phyloP scores from a whole-genome alignment of 2,329 filamentous ascomycete genomes.

The Claviceps fusiformis region DNA sequence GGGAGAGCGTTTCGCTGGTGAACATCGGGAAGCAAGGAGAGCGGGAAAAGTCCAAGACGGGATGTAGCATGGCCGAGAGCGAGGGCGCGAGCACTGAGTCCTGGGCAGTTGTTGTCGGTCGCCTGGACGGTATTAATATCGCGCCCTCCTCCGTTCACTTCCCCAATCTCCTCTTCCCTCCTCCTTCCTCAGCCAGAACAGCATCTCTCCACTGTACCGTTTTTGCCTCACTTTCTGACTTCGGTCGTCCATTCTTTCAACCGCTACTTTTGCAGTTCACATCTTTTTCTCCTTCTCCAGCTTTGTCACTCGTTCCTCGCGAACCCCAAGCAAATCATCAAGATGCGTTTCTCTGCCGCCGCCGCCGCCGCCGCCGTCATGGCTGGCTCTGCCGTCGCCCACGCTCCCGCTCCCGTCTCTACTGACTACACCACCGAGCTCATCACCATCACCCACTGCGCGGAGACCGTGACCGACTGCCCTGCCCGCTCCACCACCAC shows the following conservation, averaged over 20 bases:
- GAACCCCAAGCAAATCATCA: constrained; percentile 27
- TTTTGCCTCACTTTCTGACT: constrained; percentile 33
- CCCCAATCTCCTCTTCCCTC: constrained; percentile 13
- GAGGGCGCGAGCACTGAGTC: too few species aligned
- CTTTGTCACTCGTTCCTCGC: constrained; percentile 17
- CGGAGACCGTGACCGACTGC: constrained; percentile 47
- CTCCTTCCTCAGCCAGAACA: constrained; percentile 29
- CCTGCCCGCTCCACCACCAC: constrained; percentile 28
- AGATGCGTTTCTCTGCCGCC: constrained; percentile 48
- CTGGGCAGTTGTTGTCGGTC: too few species aligned
- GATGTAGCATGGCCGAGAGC: neutral
- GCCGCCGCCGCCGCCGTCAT: constrained; percentile 22
- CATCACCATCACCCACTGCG: constrained; percentile 49
- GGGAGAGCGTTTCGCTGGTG: neutral
- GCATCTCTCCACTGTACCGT: constrained; percentile 22
- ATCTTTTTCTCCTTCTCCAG: neutral
- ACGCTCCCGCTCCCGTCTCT: constrained; percentile 11
- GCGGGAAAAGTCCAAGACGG: neutral
- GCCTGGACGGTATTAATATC: constrained; percentile 30
- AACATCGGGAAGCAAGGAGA: neutral
- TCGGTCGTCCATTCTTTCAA: constrained; percentile 45
- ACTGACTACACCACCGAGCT: constrained; percentile 45
- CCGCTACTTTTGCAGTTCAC: constrained; percentile 19
- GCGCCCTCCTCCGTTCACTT: constrained; percentile 20
- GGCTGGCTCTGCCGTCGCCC: constrained; percentile 19